phyloP scores from a whole-genome alignment of 2,329 filamentous ascomycete genomes.

The Colletotrichum graminicola region DNA sequence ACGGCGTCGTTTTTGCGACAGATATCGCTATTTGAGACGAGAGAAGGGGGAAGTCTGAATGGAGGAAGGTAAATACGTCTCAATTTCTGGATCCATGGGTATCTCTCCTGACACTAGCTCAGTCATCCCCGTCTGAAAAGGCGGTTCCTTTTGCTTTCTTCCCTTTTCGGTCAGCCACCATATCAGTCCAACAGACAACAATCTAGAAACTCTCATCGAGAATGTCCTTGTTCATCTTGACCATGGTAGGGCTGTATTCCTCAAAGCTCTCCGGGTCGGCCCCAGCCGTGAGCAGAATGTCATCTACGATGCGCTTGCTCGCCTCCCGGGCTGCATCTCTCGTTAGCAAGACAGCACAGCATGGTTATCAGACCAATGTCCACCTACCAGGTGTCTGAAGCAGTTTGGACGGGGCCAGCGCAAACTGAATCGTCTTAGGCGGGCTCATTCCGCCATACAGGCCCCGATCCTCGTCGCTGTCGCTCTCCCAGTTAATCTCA shows the following conservation, averaged over 20 bases:
- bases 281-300: constrained; percentile 82
- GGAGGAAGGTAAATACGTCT: background rate
- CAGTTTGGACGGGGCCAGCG: constrained; percentile 80
- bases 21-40: background rate
- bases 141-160: background rate
- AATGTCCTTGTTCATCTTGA: constrained; percentile 73
- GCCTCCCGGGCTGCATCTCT: constrained; percentile 76
- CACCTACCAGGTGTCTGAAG: constrained; percentile 81
- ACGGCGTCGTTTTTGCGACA: no score
- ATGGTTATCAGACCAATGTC: background rate
- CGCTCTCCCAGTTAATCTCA: constrained; percentile 80
- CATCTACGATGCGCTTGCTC: constrained; percentile 83
- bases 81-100: background rate
- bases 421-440: constrained; percentile 93
- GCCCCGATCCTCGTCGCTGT: constrained; percentile 73
- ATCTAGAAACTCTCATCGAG: constrained; percentile 71
- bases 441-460: constrained; percentile 83
- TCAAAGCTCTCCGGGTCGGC: constrained; percentile 68
- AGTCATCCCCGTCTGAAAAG: background rate
- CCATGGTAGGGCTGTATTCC: constrained; percentile 74
- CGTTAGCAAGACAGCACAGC: constrained; percentile 25
- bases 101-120: background rate
- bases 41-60: background rate
- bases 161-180: background rate
- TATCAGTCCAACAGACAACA: background rate